A percentile compares a stretch with the other conserved stretches of the same genome.
These are phyloP conservation scores for Coemansia sp. DNA, from an alignment of 192 early-diverging fungal species.

Conservation along the genomic window DNA sequence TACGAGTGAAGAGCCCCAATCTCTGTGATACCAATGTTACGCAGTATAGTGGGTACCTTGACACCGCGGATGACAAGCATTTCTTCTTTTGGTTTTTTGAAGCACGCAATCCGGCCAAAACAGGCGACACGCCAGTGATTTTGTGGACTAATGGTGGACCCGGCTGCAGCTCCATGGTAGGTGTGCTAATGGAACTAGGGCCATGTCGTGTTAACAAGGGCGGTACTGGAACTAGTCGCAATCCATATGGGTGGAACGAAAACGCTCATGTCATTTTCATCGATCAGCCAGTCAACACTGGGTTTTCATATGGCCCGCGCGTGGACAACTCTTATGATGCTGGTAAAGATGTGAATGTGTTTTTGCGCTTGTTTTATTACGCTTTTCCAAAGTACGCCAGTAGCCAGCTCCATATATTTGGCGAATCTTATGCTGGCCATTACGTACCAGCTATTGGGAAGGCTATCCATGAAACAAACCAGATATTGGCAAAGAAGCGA, in stretches of 20 bases:
- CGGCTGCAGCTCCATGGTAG: slow-evolving; percentile 80
- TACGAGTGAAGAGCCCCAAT: slow-evolving; percentile 72
- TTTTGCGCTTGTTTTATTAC: slow-evolving; percentile 89
- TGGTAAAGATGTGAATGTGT: slow-evolving; percentile 86
- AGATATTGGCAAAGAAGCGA: slow-evolving; percentile 46
- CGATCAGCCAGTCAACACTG: slow-evolving; percentile 90
- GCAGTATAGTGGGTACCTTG: slow-evolving; percentile 86
- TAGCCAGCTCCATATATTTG: slow-evolving; percentile 84
- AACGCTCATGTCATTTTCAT: slow-evolving; percentile 85
- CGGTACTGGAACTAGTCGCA: slow-evolving; percentile 66
- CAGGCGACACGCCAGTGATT: slow-evolving; percentile 69
- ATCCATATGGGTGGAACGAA: slow-evolving; percentile 88
- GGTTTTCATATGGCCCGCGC: slow-evolving; percentile 81
- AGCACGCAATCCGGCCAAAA: slow-evolving; percentile 66
- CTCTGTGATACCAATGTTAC: slow-evolving; percentile 87
- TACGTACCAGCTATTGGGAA: slow-evolving; percentile 90
- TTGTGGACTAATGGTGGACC: slow-evolving; percentile 86
- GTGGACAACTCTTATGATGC: slow-evolving; percentile 77
- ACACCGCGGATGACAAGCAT: slow-evolving; percentile 67
- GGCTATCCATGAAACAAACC: slow-evolving; percentile 80
- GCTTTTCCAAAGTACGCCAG: slow-evolving; percentile 78
- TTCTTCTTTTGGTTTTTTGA: slow-evolving; percentile 99
- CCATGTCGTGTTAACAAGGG: slow-evolving; percentile 84
- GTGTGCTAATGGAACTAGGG: slow-evolving; percentile 81
- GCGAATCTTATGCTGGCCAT: slow-evolving; percentile 89